Evolutionary conservation across 1,139 yeast genomes (phyloP).

Genomic region (Yamadazyma triangularis): DNA sequence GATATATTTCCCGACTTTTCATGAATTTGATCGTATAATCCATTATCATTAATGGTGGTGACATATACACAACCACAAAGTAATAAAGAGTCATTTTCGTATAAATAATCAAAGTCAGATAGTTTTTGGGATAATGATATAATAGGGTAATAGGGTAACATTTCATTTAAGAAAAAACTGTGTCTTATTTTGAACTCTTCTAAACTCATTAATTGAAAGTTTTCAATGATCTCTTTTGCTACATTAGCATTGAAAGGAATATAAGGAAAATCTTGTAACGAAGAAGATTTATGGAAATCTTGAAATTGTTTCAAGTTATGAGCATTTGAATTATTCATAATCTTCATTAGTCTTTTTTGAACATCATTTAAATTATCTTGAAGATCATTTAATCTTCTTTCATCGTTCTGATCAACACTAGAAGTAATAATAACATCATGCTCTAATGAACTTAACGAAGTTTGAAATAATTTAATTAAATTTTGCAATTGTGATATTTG

Average conservation of each 20-base stretch:
- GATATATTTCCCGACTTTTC: conserved; percentile 8
- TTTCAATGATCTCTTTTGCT: conserved; percentile 33
- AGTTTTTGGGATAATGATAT: conserved; percentile 33
- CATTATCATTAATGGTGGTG: conserved; percentile 44
- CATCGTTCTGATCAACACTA: conserved; percentile 6
- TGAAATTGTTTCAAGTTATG: conserved; percentile 13
- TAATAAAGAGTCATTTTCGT: conserved; percentile 40
- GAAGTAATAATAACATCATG: conserved; percentile 13
- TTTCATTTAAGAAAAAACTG: conserved; percentile 29
- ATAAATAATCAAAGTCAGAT: conserved; percentile 33
- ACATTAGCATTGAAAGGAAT: conserved; percentile 38
- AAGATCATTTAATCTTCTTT: conserved; percentile 6
- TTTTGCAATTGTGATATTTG: conserved; percentile 13
- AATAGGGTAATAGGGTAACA: conserved; percentile 47
- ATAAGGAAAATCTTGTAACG: conserved; percentile 23
- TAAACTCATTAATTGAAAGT: conserved; percentile 15
- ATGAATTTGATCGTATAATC: conserved; percentile 11
- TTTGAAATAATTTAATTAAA: conserved; percentile 10
- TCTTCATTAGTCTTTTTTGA: conserved; percentile 6
- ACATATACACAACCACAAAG: conserved; percentile 45
- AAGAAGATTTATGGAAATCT: conserved; percentile 12
- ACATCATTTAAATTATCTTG: conserved; percentile 3
- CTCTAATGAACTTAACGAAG: conserved; percentile 13
- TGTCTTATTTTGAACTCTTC: conserved; percentile 30
- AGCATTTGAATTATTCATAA: conserved; percentile 7